Evolutionary conservation across 352 stramenopile species (phyloP), one percentile per base, ranked within the genome.

Genomic region (Halophytophthora batemanensis): DNA sequence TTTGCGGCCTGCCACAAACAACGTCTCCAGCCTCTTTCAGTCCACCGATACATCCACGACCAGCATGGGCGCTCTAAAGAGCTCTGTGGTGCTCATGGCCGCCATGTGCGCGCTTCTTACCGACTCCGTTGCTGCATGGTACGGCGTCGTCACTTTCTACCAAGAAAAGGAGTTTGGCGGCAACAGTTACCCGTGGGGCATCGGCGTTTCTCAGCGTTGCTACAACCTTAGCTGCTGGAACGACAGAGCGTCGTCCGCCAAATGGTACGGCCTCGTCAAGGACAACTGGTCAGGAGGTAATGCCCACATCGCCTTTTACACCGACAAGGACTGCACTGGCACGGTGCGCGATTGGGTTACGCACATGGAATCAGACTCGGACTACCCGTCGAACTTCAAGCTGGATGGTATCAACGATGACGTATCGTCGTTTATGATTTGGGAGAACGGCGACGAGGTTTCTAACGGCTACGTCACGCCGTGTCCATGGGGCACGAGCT

Each of bases 381-480:
- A 36, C 10, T 68, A 34, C 34, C 63, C 59, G 1, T 34, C 25
- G 8, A 56, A 71, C 39, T 65, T 71, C 28, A 47, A 47, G 12
- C 19, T 59, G 6, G 54, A 71, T 28, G 63, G 50, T 8, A 56
- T 71, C 34, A 43, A 71, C 42, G 46, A 68, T 37, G 45, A 41
- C 19, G 60, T 71, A 19, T 52, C 59, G 2, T 68, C 63, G 2
- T 68, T 71, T 40, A 65, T 68, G 51, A 65, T 71, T 50, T 66
- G 59, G 57, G 48, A 66, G n/a, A 52, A 38, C 22, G 41, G 19
- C 23, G 54, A 59, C 18, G 33, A 59, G 4, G 4, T 8, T 8
- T 31, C 4, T 8, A 31, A 31, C 25, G 25, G 25, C 25, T 31
- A 31, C 25, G 25, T 10, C 8, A 31, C 25, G 25, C 25, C 25